A percentile compares a stretch with the other conserved stretches of the same genome.
These are phyloP conservation scores for Penicillium nordicum DNA, from an alignment of 2,329 filamentous ascomycete genomes.

Conservation along the genomic window DNA sequence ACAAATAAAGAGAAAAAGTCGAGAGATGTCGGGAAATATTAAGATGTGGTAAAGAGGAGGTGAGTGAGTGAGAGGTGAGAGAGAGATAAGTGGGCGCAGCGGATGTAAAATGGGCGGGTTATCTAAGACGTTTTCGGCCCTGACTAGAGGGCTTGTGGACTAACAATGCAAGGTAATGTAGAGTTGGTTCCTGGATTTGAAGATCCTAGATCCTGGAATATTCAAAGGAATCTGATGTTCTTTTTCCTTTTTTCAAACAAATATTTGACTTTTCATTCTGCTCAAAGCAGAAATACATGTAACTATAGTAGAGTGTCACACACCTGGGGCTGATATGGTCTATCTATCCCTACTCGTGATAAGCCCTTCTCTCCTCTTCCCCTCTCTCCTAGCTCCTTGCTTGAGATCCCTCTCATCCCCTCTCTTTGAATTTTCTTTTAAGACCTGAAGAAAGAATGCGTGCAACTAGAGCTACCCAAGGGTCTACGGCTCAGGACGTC, in stretches of 20 bases:
- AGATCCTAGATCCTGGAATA: not conserved
- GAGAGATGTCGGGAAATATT: not conserved
- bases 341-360: conserved; percentile 17
- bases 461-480: not conserved
- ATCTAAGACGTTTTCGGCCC: conserved; percentile 30
- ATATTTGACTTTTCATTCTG: not conserved
- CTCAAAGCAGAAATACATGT: not conserved
- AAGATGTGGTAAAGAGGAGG: conserved; percentile 2
- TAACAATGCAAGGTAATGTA: conserved; percentile 3
- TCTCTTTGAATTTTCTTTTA: not conserved
- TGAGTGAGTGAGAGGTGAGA: conserved; percentile 8
- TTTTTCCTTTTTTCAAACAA: not conserved
- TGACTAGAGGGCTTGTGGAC: not conserved
- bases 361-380: conserved; percentile 11
- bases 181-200: conserved; percentile 2
- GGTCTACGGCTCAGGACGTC: conserved; percentile 12
- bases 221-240: not conserved
- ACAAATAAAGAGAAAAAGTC: not conserved
- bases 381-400: conserved; percentile 19
- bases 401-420: conserved; percentile 11
- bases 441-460: conserved; percentile 11
- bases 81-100: conserved; percentile 18
- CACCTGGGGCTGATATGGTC: not conserved
- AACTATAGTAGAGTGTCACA: not conserved
- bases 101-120: conserved; percentile 17